Percentiles rank a stretch among this genome's conserved stretches.
phyloP scores from a whole-genome alignment of 768 basidiomycete species.

The Hydnum rufescens region DNA sequence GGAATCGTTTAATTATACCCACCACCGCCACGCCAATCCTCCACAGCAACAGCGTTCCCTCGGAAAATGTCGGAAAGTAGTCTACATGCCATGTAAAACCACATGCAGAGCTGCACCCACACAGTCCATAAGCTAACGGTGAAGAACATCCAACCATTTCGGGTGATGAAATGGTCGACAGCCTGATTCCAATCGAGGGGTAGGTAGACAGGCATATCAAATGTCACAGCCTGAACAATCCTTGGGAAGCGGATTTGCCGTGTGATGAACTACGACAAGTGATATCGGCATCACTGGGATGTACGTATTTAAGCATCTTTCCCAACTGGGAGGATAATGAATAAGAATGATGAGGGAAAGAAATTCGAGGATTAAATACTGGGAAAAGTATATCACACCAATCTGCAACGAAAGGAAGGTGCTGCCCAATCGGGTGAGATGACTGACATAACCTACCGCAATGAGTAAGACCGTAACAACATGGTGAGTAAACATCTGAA shows the following conservation, averaged over 20 bases:
- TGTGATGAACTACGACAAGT: constrained; percentile 79
- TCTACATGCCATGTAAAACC: constrained; percentile 72
- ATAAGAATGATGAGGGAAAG: no score
- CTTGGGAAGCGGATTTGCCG: constrained; percentile 66
- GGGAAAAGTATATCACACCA: constrained; percentile 83
- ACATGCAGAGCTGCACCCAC: constrained; percentile 36
- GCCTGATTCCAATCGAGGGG: constrained; percentile 39
- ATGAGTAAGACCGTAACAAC: constrained; percentile 72
- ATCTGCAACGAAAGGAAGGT: constrained; percentile 88
- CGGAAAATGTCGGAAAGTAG: constrained; percentile 64
- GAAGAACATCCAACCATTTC: constrained; percentile 28
- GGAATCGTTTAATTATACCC: no score
- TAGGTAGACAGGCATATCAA: constrained; percentile 31
- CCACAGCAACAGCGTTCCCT: constrained; percentile 59
- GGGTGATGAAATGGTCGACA: constrained; percentile 36
- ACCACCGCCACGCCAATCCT: constrained; percentile 74
- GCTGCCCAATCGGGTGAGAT: constrained; percentile 77
- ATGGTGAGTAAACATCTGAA: constrained; percentile 94
- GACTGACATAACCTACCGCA: constrained; percentile 52
- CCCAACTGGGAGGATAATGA: constrained; percentile 42
- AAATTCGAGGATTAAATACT: no score
- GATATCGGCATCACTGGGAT: constrained; percentile 54
- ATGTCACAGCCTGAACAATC: constrained; percentile 41
- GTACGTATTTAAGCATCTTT: constrained; percentile 82
- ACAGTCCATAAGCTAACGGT: constrained; percentile 17